These are phyloP conservation scores for Testicularia cyperi DNA, from an alignment of 1,284 basidiomycete species.

Conservation along the genomic window DNA sequence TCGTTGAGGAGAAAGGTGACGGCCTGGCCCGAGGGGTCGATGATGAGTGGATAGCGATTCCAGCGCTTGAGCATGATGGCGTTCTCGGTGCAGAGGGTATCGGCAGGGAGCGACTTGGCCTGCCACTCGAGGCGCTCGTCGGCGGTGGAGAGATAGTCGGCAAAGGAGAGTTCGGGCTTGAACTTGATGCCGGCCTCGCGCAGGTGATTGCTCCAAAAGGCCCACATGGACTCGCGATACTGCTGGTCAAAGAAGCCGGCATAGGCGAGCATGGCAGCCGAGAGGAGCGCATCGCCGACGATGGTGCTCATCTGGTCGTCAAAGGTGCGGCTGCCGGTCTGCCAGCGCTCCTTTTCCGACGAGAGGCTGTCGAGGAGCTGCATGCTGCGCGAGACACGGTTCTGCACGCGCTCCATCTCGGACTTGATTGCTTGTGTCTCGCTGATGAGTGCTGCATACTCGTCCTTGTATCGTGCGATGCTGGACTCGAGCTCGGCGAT, in stretches of 20 bases:
- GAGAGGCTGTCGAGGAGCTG: conserved; percentile 90
- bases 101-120: conserved; percentile 87
- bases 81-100: conserved; percentile 95
- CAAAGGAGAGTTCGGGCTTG: conserved; percentile 86
- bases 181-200: conserved; percentile 85
- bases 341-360: conserved; percentile 93
- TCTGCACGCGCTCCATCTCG: conserved; percentile 97
- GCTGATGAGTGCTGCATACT: conserved; percentile 94
- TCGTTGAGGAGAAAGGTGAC: conserved; percentile 90
- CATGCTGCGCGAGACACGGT: conserved; percentile 95
- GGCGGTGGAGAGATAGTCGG: conserved; percentile 94
- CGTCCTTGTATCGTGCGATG: conserved; percentile 92
- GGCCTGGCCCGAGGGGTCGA: conserved; percentile 98
- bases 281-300: conserved; percentile 92
- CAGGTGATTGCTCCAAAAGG: conserved; percentile 87
- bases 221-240: conserved; percentile 96
- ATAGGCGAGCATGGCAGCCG: conserved; percentile 94
- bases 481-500: conserved; percentile 89
- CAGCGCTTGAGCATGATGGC: conserved; percentile 95
- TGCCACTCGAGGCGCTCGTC: conserved; percentile 96
- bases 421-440: conserved; percentile 95
- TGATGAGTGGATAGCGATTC: conserved; percentile 95
- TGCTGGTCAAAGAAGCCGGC: conserved; percentile 98
- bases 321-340: conserved; percentile 89
- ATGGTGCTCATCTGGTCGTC: conserved; percentile 99